Conservation (phyloP, 495 filamentous ascomycete species). For the Patellaria atrata region DNA sequence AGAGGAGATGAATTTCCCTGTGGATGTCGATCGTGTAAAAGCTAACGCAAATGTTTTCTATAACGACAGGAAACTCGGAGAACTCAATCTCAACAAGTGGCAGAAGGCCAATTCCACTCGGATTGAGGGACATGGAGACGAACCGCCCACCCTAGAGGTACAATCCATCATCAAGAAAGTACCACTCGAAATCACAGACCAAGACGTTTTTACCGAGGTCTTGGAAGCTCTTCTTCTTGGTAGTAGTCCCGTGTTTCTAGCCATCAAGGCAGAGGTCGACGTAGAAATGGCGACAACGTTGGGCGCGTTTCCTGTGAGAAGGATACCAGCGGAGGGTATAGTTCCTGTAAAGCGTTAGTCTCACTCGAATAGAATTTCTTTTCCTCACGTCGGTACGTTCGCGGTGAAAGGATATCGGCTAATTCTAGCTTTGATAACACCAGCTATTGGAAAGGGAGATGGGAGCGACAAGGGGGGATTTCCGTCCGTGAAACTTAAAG, state of each 20-base stretch:
- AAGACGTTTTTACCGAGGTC: constrained; percentile 57
- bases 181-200: constrained; percentile 67
- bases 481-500: constrained; percentile 40
- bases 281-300: constrained; percentile 65
- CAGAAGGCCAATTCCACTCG: constrained; percentile 69
- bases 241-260: constrained; percentile 44
- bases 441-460: constrained; percentile 32
- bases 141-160: constrained; percentile 48
- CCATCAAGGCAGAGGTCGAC: constrained; percentile 69
- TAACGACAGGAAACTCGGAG: constrained; percentile 55
- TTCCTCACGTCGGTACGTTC: constrained; percentile 12
- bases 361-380: constrained; percentile 20
- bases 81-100: constrained; percentile 65
- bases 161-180: constrained; percentile 60
- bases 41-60: constrained; percentile 72
- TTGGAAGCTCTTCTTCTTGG: constrained; percentile 64
- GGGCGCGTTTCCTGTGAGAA: constrained; percentile 61
- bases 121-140: constrained; percentile 36
- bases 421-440: constrained; percentile 13
- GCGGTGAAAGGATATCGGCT: constrained; percentile 7
- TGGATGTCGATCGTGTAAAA: constrained; percentile 59
- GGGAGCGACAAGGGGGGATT: constrained; percentile 23
- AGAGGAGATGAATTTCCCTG: constrained; percentile 66
- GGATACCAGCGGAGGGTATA: constrained; percentile 71
- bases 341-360: constrained; percentile 64